A percentile compares a stretch with the other conserved stretches of the same genome.
phyloP scores from a whole-genome alignment of 352 stramenopile genomes.

The Phytophthora constricta region DNA sequence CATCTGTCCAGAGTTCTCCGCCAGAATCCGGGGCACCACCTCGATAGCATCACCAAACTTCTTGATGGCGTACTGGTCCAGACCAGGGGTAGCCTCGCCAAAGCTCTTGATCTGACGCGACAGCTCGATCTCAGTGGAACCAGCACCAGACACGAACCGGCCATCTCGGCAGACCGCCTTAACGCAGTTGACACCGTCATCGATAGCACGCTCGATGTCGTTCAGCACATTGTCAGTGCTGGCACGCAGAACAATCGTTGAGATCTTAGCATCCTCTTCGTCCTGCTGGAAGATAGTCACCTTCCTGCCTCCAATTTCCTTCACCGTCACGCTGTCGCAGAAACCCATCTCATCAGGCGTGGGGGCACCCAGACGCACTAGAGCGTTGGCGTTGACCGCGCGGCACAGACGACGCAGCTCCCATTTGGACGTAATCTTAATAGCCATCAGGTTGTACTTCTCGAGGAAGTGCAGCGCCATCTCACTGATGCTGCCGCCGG shows the following conservation, averaged over 20 bases:
- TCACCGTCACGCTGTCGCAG: conserved; percentile 92
- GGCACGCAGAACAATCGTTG: conserved; percentile 95
- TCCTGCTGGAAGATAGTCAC: conserved; percentile 97
- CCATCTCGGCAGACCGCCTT: conserved; percentile 95
- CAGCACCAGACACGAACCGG: conserved; percentile 95
- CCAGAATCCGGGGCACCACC: conserved; percentile 97
- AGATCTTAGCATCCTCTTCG: conserved; percentile 94
- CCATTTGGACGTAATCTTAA: conserved; percentile 99
- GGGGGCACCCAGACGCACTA: conserved; percentile 96
- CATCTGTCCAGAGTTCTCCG: conserved; percentile 98
- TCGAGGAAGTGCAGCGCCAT: conserved; percentile 99
- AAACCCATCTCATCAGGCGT: conserved; percentile 99
- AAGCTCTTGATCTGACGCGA: conserved; percentile 94
- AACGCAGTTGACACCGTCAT: conserved; percentile 98
- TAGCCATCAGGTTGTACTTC: conserved; percentile 96
- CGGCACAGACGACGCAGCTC: conserved; percentile 97
- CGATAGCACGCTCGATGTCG: conserved; percentile 98
- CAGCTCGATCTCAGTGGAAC: conserved; percentile 97
- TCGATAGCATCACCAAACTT: conserved; percentile 99
- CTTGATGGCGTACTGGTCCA: conserved; percentile 99
- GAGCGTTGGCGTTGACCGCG: conserved; percentile 95
- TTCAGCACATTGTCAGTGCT: conserved; percentile 97
- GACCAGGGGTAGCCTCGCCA: conserved; percentile 94
- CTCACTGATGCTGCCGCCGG: conserved; percentile 96
- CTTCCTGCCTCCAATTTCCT: conserved; percentile 96